Conservation (phyloP, 2,329 filamentous ascomycete genomes). For the Verruconis gallopava region DNA sequence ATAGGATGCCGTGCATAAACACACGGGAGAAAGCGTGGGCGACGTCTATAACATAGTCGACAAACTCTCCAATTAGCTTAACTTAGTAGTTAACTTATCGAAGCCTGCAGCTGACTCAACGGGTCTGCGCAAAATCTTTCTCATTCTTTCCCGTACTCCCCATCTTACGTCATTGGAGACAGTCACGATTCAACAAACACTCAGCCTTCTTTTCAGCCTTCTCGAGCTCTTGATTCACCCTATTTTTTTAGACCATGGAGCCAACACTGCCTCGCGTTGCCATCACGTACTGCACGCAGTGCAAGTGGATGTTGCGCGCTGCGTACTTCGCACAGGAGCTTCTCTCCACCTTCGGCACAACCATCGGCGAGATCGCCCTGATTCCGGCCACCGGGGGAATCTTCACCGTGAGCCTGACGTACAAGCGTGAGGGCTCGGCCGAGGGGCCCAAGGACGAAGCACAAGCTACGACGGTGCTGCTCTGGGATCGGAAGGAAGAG, state of each 20-base stretch:
- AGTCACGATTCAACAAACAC: too few relatives aligned
- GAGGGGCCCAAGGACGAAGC: background rate
- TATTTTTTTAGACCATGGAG: background rate
- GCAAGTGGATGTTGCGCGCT: constrained; percentile 74
- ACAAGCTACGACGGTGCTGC: constrained; percentile 34
- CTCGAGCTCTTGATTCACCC: background rate
- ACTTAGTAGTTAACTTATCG: too few relatives aligned
- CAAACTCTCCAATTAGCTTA: too few relatives aligned
- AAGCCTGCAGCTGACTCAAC: too few relatives aligned
- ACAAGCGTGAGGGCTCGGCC: constrained; percentile 10
- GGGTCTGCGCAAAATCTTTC: too few relatives aligned
- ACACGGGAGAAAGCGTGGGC: too few relatives aligned
- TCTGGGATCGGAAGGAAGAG: constrained; percentile 83
- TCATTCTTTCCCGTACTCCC: too few relatives aligned
- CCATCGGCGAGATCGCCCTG: constrained; percentile 76
- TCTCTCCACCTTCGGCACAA: constrained; percentile 76
- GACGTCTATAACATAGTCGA: too few relatives aligned
- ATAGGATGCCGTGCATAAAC: too few relatives aligned
- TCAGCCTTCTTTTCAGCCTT: background rate
- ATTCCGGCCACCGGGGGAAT: constrained; percentile 74
- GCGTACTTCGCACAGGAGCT: constrained; percentile 92
- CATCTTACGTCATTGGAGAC: too few relatives aligned
- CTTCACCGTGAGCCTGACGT: constrained; percentile 59
- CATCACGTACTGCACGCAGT: constrained; percentile 80
- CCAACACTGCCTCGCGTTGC: constrained; percentile 51